Base-by-base conservation (phyloP, 169 alveolate species). In the Babesia ovata region DNA sequence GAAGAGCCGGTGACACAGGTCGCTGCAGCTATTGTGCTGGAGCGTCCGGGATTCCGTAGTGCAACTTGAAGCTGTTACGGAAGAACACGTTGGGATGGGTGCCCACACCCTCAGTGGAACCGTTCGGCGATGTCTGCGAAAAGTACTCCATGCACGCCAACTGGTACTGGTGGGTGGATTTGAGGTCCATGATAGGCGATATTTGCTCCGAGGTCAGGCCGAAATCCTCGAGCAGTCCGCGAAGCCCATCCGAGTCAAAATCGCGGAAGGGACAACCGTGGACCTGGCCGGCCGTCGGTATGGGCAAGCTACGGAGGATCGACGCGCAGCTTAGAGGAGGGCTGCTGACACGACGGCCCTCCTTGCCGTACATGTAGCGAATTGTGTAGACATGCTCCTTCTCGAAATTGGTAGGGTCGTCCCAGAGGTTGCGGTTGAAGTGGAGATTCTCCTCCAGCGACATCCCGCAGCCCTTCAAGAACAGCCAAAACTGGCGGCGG, bases 221-320 rank as follows among this genome's bases (percentile, higher is more conserved):
- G 48, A 81, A 81, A 21, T 81, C 85, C 56, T 72, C 65, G 11
- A 81, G 74, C 61, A 81, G 49, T 9, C 36, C 52, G 17, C 60
- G 33, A 48, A 81, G 48, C 0, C 60, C 52, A 19, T 44, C 39
- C n/a, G 54, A 22, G 33, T 81, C 88, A 9, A 81, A 86, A 50
- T 86, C 91, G 79, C 94, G 95, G 86, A 95, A 96, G 45, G 99
- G 99, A 75, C 99, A 96, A 36, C 99, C 99, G 84, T 96, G 99
- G 63, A 90, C 75, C 84, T 29, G 44, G 24, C 75, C 66, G 24
- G 65, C 58, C 16, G 57, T 12, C 42, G 62, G 57, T 28, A 75
- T 71, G 44, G 97, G 97, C 73, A 94, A 84, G 24, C 91, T 92
- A 65, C 83, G 85, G 46, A 95, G 90, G 50, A 96, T 96, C 82